Percentiles rank a stretch among this genome's conserved stretches.
phyloP scores from a whole-genome alignment of 2,329 filamentous ascomycete species.

The Orbilia blumenaviensis region DNA sequence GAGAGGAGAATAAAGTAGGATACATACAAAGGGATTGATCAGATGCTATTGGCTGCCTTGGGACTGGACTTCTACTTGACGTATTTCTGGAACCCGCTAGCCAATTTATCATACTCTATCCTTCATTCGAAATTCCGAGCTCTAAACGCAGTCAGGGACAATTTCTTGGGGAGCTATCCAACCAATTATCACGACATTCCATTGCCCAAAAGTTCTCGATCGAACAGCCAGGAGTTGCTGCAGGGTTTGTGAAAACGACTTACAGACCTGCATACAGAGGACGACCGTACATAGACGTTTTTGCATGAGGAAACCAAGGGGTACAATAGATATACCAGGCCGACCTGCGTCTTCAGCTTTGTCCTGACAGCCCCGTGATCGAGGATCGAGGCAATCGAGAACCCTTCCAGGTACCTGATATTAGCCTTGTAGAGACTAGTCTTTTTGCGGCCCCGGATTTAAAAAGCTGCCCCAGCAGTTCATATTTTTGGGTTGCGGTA shows the following conservation, averaged over 20 bases:
- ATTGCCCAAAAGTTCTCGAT: conserved; percentile 51
- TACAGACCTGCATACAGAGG: conserved; percentile 39
- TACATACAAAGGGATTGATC: conserved; percentile 36
- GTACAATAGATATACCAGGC: conserved; percentile 31
- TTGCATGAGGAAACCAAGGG: conserved; percentile 41
- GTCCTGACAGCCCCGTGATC: conserved; percentile 41
- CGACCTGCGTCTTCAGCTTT: conserved; percentile 24
- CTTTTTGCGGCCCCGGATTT: conserved; percentile 35
- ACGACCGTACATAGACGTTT: conserved; percentile 9
- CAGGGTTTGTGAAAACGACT: conserved; percentile 45
- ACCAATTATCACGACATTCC: conserved; percentile 52
- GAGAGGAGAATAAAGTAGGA: conserved; percentile 11
- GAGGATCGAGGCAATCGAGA: conserved; percentile 37
- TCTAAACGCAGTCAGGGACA: conserved; percentile 51
- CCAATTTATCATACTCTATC: conserved; percentile 23
- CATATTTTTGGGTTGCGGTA: conserved; percentile 20
- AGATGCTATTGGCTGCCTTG: conserved; percentile 49
- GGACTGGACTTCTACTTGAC: conserved; percentile 18
- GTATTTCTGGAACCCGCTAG: conserved; percentile 40
- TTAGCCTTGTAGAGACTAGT: conserved; percentile 19
- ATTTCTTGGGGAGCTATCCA: conserved; percentile 25
- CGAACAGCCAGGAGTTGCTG: conserved; percentile 53
- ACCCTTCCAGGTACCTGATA: conserved; percentile 12
- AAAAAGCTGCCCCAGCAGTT: conserved; percentile 37
- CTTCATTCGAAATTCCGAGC: conserved; percentile 40